Conservation (phyloP, 1,284 basidiomycete species). For the Leccinum solheimii region DNA sequence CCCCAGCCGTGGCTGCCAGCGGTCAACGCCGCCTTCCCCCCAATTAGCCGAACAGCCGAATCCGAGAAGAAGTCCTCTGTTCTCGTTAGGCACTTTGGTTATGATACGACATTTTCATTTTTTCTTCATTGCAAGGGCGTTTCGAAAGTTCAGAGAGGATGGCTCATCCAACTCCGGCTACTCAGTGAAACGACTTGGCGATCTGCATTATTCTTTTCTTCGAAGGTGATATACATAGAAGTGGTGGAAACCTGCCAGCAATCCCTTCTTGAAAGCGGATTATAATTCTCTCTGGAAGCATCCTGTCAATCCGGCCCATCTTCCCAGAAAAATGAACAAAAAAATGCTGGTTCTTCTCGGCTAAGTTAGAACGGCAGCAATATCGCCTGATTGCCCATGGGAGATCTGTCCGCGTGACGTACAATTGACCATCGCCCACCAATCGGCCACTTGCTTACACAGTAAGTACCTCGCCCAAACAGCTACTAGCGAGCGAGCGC, state of each 20-base stretch:
- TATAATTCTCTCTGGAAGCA: not conserved
- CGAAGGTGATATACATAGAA: not conserved
- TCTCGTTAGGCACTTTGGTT: not conserved
- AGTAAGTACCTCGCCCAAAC: not conserved
- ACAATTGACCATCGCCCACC: not conserved
- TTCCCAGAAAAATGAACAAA: not conserved
- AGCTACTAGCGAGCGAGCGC: not conserved
- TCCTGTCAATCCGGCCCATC: not conserved
- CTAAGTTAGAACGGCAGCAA: not conserved
- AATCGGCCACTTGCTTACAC: not conserved
- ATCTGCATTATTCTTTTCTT: not conserved
- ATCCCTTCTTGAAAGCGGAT: not conserved
- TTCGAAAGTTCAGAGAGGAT: not conserved
- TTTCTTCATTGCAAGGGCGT: not conserved
- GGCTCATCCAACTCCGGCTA: not conserved
- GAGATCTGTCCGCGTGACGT: not conserved
- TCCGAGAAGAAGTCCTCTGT: not conserved
- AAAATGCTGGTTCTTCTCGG: not conserved
- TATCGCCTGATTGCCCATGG: not conserved
- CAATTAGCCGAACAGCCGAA: not conserved
- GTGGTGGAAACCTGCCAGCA: not conserved
- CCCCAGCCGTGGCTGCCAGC: not conserved
- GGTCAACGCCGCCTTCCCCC: not conserved
- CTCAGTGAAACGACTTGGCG: not conserved
- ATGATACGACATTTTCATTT: not conserved